Evolutionary conservation across 2,329 filamentous ascomycete genomes (phyloP).

Genomic region (Venturia carpophila): DNA sequence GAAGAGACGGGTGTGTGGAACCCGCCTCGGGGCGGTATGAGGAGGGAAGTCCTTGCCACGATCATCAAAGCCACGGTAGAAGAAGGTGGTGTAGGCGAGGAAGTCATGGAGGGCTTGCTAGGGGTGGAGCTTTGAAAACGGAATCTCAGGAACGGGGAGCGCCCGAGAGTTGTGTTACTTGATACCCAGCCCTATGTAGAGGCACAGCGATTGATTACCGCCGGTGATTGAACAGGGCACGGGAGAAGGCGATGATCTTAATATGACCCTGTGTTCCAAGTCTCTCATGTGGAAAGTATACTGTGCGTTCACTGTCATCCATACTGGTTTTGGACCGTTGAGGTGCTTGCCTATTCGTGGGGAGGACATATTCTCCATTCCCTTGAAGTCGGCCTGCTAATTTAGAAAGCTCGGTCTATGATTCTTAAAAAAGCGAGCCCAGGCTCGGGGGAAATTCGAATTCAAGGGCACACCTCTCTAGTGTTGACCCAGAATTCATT

Average conservation of each 20-base stretch:
- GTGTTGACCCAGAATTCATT: neutral
- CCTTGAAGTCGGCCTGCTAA: no score
- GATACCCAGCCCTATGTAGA: neutral
- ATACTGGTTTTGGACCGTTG: no score
- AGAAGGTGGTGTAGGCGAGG: slow-evolving; percentile 72
- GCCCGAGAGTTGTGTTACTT: neutral
- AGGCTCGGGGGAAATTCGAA: no score
- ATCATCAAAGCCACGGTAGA: slow-evolving; percentile 73
- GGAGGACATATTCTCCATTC: no score
- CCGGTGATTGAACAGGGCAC: neutral
- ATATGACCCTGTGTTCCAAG: neutral
- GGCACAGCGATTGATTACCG: neutral
- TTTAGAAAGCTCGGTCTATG: no score
- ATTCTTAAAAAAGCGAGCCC: no score
- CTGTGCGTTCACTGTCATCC: no score
- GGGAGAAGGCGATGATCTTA: neutral
- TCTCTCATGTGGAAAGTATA: no score
- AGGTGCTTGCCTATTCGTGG: no score
- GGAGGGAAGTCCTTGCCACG: slow-evolving; percentile 60
- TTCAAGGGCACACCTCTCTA: no score
- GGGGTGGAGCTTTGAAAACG: slow-evolving; percentile 51
- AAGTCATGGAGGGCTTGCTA: slow-evolving; percentile 75
- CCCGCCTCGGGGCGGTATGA: slow-evolving; percentile 74
- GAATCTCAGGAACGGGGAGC: neutral
- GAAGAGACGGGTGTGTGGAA: slow-evolving; percentile 70